Evolutionary conservation across 1,284 basidiomycete genomes (phyloP), one percentile per base, ranked within the genome.

Genomic region (Xerocomus minutiporus): DNA sequence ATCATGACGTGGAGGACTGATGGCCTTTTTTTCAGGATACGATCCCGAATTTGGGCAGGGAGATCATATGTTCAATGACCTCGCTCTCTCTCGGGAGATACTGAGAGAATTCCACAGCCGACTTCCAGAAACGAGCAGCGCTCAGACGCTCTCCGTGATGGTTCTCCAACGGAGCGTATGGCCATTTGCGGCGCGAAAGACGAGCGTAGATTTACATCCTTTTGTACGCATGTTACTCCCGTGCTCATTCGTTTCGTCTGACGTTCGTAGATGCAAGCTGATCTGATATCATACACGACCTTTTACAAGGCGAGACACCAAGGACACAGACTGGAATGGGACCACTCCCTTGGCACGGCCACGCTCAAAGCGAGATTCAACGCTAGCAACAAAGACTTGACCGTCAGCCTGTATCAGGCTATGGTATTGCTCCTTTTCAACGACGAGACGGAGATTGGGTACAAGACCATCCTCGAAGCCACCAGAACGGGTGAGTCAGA

Each of bases 351-450:
- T 0, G 92, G 86, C 26, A 89, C 87, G 3, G 86, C 85, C 44
- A 85, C 81, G 3, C 66, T 97, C 51, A 83, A 73, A 44, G 89
- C 83, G 2, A 70, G 76, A 38, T 96, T 97, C 73, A 75, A 72
- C 28, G 71, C 73, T 1, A 91, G 85, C 0, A 71, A 75, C 60
- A 97, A 97, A 71, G 95, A 98, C 70, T 78, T 99, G 38, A 84
- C 86, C 8, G 87, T 99, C 57, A 94, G 91, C 61, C 75, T 97
- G 62, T 94, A 91, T 70, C 97, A 99, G 69, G 87, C 88, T 0
- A 71, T 91, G 5, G 81, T 97, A 1, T 73, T 99, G 1, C 72
- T 98, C n/a, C 76, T 93, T n/a, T 99, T 98, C 79, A 94, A 96
- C 62, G 80, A 88, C 1, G 75, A 68, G 41, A 64, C 60, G 31